A percentile compares a stretch with the other conserved stretches of the same genome.
Evolutionary conservation across 805 yeast genomes (phyloP).

Genomic region (Starmerella kuoi): DNA sequence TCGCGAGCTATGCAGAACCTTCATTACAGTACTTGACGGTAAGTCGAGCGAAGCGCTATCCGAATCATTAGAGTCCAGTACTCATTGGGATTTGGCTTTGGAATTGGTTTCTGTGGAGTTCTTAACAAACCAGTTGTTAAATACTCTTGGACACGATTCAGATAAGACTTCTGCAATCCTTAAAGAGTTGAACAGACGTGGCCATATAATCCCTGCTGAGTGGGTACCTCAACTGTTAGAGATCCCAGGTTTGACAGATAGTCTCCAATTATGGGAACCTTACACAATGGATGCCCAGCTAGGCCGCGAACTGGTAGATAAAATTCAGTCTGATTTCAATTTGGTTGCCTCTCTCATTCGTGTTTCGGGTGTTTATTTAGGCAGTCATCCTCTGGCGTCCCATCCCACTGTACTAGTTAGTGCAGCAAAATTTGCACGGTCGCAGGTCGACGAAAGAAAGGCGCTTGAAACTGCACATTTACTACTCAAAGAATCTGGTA

Average conservation of each 20-base stretch:
- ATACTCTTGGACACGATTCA: neutral
- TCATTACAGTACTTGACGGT: slow-evolving; percentile 8
- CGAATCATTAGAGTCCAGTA: slow-evolving; percentile 3
- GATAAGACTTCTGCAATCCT: neutral
- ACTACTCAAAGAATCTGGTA: neutral
- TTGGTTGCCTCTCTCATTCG: slow-evolving; percentile 16
- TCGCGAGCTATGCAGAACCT: slow-evolving; percentile 1
- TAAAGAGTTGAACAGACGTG: neutral
- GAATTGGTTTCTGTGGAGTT: slow-evolving; percentile 9
- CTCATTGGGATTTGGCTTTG: slow-evolving; percentile 19
- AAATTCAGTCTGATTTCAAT: neutral
- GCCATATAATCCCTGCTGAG: neutral
- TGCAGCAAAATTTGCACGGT: slow-evolving; percentile 16
- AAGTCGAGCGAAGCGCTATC: slow-evolving; percentile 7
- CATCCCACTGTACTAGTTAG: slow-evolving; percentile 14
- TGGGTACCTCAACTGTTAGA: neutral
- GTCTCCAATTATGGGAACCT: slow-evolving; percentile 10
- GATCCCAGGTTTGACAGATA: slow-evolving; percentile 7
- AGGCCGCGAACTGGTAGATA: slow-evolving; percentile 4
- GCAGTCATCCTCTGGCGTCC: slow-evolving; percentile 4
- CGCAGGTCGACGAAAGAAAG: slow-evolving; percentile 1
- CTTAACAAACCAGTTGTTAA: slow-evolving; percentile 1
- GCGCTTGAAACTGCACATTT: slow-evolving; percentile 4
- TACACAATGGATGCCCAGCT: neutral
- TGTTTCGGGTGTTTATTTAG: slow-evolving; percentile 9